Evolutionary conservation across 192 early-diverging fungal genomes (phyloP).

Genomic region (Piromyces sp.): DNA sequence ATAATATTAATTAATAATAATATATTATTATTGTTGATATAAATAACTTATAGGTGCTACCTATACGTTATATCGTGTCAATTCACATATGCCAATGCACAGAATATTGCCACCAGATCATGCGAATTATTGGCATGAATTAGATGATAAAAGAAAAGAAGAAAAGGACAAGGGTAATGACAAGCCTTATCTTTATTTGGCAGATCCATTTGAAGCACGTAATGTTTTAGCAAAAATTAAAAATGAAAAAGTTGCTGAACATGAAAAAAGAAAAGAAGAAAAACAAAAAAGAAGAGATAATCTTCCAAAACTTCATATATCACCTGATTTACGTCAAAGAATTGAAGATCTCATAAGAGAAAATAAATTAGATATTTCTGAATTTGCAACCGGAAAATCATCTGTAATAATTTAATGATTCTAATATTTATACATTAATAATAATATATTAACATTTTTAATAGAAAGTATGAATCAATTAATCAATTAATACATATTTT

Average conservation of each 20-base stretch:
- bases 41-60: conserved; percentile 47
- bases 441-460: too few species aligned
- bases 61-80: conserved; percentile 56
- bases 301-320: not conserved
- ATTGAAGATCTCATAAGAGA: not conserved
- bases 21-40: too few species aligned
- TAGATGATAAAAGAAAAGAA: conserved; percentile 34
- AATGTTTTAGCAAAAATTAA: conserved; percentile 6
- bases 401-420: too few species aligned
- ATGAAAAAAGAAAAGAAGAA: conserved; percentile 11
- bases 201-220: conserved; percentile 62
- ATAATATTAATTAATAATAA: not conserved
- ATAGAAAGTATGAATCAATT: too few species aligned
- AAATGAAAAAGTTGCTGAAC: not conserved
- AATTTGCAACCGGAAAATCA: not conserved
- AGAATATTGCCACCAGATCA: conserved; percentile 55
- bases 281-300: conserved; percentile 15
- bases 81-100: conserved; percentile 47
- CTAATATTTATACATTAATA: too few species aligned
- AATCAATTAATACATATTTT: too few species aligned
- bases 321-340: not conserved
- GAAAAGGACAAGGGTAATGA: conserved; percentile 15
- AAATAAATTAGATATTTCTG: not conserved
- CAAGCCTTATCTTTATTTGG: conserved; percentile 34
- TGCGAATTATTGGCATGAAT: conserved; percentile 50